These are phyloP conservation scores for Globisporangium emineosum DNA, from an alignment of 352 stramenopile genomes.

Conservation along the genomic window DNA sequence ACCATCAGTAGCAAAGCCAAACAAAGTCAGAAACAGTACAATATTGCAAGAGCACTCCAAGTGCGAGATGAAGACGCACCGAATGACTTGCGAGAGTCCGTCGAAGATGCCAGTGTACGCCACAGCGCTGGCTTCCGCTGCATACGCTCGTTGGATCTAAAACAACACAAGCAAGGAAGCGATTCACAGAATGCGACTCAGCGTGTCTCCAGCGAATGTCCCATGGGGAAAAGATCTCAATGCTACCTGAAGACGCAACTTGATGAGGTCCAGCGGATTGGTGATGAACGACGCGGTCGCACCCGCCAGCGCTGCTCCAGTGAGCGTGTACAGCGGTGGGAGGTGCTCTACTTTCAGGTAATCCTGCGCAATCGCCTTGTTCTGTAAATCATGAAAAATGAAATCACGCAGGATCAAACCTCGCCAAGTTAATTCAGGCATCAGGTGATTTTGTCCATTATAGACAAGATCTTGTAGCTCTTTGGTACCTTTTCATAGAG, in stretches of 20 bases:
- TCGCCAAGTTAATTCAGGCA: too few relatives aligned
- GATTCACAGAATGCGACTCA: not conserved
- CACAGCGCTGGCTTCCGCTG: constrained; percentile 23
- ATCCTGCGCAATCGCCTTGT: constrained; percentile 50
- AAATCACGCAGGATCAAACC: not conserved
- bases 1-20: not conserved
- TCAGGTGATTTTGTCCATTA: not conserved
- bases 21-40: constrained; percentile 1
- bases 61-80: constrained; percentile 28
- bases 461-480: not conserved
- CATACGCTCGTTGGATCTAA: constrained; percentile 50
- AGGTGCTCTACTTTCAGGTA: constrained; percentile 44
- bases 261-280: constrained; percentile 96
- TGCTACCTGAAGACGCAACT: constrained; percentile 93
- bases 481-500: constrained; percentile 91
- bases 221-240: not conserved
- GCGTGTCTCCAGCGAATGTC: not conserved
- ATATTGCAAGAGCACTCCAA: not conserved
- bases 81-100: constrained; percentile 79
- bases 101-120: constrained; percentile 82
- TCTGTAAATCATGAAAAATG: constrained; percentile 20
- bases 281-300: constrained; percentile 94
- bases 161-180: constrained; percentile 12
- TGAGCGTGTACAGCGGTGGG: constrained; percentile 56
- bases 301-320: constrained; percentile 79